A percentile compares a stretch with the other conserved stretches of the same genome.
These are phyloP conservation scores for Bonia amplexicaulis DNA, from an alignment of 176 grass and related monocot genomes.

Conservation along the genomic window DNA sequence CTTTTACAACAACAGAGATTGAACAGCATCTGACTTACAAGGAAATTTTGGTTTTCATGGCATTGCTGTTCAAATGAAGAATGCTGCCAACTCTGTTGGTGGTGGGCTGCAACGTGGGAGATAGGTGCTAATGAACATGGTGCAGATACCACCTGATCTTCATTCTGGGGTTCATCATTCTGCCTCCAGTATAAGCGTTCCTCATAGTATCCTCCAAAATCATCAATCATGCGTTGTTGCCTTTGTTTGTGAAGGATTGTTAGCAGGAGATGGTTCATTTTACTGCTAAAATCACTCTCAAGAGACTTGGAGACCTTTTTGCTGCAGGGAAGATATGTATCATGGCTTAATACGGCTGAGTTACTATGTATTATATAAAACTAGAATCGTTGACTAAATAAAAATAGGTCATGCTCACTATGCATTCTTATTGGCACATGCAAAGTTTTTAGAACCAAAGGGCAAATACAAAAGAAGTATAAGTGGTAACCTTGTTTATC, in stretches of 20 bases:
- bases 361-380: neutral
- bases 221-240: conserved; percentile 54
- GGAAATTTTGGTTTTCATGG: conserved; percentile 42
- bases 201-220: conserved; percentile 59
- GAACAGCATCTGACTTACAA: conserved; percentile 41
- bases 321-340: conserved; percentile 40
- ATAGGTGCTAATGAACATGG: conserved; percentile 51
- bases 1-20: neutral
- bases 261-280: conserved; percentile 71
- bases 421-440: neutral
- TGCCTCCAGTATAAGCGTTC: conserved; percentile 53
- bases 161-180: conserved; percentile 47
- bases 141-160: conserved; percentile 42
- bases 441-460: neutral
- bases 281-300: conserved; percentile 79
- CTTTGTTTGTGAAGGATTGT: conserved; percentile 62
- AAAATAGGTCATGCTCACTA: conserved; percentile 14
- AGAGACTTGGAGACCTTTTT: conserved; percentile 88
- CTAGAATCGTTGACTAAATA: neutral
- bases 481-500: neutral
- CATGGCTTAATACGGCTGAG: neutral
- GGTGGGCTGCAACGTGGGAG: conserved; percentile 35
- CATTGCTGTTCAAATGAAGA: conserved; percentile 50
- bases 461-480: neutral
- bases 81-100: conserved; percentile 49